A percentile compares a stretch with the other conserved stretches of the same genome.
Evolutionary conservation across 306 rosid species (phyloP).

Genomic region (Castanea mollissima): DNA sequence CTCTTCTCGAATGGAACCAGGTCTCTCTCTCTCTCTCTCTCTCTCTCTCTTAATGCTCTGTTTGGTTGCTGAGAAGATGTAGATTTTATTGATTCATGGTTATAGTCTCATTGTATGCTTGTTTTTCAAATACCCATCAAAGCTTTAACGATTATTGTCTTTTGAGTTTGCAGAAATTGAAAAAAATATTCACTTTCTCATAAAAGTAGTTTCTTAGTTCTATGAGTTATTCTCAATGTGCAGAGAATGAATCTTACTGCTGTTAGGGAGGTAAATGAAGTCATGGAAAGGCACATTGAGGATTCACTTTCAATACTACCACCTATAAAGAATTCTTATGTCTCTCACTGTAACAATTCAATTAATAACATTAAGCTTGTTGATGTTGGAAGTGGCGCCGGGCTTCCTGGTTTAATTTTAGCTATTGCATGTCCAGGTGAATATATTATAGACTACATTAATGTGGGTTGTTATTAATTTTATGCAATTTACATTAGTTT

Average conservation of each 20-base stretch:
- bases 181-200: not conserved
- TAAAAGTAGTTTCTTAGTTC: not conserved
- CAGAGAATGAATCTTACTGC: conserved; percentile 90
- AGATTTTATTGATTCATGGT: not conserved
- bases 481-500: no score
- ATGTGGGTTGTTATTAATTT: conserved; percentile 4
- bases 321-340: conserved; percentile 51
- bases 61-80: conserved; percentile 15
- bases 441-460: not conserved
- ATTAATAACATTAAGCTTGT: conserved; percentile 44
- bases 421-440: conserved; percentile 91
- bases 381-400: conserved; percentile 92
- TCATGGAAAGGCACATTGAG: conserved; percentile 90
- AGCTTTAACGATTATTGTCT: no score
- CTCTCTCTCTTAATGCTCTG: not conserved
- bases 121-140: no score
- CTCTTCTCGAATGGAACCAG: conserved; percentile 94
- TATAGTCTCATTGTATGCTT: no score
- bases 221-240: not conserved
- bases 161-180: no score
- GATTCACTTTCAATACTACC: conserved; percentile 81
- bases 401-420: conserved; percentile 82
- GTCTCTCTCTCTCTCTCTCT: conserved; percentile 13
- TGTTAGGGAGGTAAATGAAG: conserved; percentile 58
- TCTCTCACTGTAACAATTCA: conserved; percentile 30